Conservation (phyloP, 2,329 filamentous ascomycete species). For the Karstenula rhodostoma region DNA sequence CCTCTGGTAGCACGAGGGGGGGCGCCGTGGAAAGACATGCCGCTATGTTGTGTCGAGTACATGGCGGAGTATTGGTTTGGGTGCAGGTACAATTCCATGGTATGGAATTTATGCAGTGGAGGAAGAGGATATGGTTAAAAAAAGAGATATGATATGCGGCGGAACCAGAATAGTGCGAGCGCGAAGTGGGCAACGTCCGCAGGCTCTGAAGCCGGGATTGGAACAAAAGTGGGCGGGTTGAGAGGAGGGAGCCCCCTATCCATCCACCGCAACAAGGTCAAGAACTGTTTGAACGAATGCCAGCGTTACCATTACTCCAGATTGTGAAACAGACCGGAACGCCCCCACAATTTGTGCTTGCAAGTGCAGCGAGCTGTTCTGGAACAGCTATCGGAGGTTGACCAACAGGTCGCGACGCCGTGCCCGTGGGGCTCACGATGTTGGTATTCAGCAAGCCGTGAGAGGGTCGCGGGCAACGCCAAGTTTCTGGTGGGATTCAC, state of each 20-base stretch:
- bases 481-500: background rate
- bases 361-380: background rate
- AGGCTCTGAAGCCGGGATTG: background rate
- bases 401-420: background rate
- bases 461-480: background rate
- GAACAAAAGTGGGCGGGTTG: background rate
- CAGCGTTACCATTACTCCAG: conserved; percentile 8
- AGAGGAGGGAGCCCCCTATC: background rate
- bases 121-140: background rate
- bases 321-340: background rate
- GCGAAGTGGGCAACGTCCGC: background rate
- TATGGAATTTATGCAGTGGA: background rate
- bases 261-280: conserved; percentile 4
- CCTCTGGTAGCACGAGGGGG: background rate
- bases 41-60: background rate
- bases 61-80: background rate
- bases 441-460: conserved; percentile 1
- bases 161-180: background rate
- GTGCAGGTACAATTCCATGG: conserved; percentile 4
- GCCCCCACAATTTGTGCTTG: conserved; percentile 1
- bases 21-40: background rate
- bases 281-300: background rate
- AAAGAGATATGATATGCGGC: background rate
- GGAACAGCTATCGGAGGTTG: background rate
- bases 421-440: background rate